Evolutionary conservation across 441 rosid genomes (phyloP), one percentile per base, ranked within the genome.

Genomic region (Euphorbia schlechtendalii): DNA sequence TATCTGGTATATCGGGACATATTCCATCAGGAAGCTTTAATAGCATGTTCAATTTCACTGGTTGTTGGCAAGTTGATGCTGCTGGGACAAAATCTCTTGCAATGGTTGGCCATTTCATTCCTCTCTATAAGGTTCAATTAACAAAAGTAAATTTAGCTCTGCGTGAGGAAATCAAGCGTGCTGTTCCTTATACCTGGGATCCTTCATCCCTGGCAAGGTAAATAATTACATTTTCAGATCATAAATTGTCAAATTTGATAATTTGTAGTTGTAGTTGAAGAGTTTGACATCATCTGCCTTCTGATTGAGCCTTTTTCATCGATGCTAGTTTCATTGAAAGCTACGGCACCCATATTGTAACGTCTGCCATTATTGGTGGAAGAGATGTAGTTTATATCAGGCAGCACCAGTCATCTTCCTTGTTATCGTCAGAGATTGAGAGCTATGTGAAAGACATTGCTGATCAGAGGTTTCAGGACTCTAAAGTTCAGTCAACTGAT

Each of bases 321-420:
- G 12, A 53, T 55, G 25, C 56, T 81, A 87, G 88, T 54, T 87
- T 87, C 71, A 85, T 85, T 66, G 86, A 87, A 77, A 81, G 80
- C 68, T 83, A 77, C 63, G 90, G 90, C 67, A 85, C 90, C 10
- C 90, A 85, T 74, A 73, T 85, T 57, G 81, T 87, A 56, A 81
- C 89, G 57, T 87, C 90, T 28, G 82, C 80, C 59, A 80, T 90
- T 28, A 74, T 87, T 64, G 94, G 94, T 55, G 91, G 94, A 60
- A 81, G 83, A 70, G 94, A 87, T 81, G 82, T 81, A 60, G 79
- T 83, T 63, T 85, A 83, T 51, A 74, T 87, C 66, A 79, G 82
- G 78, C 90, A 85, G 49, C 94, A 85, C 68, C 83, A 75, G 32
- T 77, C 86, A 20, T 87, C 94, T 3, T 80, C 87, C 52, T 78